phyloP scores from a whole-genome alignment of 1,284 basidiomycete species.

The Sanghuangporus baumii region DNA sequence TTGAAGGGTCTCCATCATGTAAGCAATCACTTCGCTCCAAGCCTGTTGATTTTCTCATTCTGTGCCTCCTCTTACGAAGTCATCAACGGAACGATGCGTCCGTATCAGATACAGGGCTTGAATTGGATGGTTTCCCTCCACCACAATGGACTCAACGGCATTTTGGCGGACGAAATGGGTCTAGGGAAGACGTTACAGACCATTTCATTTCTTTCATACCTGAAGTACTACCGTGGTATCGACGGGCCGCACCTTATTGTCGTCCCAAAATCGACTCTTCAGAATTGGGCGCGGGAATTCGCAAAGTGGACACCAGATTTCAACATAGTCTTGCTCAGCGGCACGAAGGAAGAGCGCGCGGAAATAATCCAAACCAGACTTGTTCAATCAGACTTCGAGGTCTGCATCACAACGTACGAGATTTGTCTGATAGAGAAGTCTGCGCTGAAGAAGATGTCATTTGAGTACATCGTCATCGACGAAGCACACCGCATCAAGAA shows the following conservation, averaged over 20 bases:
- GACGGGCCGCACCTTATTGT: conserved; percentile 89
- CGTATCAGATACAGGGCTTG: conserved; percentile 93
- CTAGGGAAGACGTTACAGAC: conserved; percentile 98
- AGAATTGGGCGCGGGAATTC: conserved; percentile 97
- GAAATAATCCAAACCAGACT: conserved; percentile 77
- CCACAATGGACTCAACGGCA: conserved; percentile 91
- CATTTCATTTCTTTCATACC: conserved; percentile 94
- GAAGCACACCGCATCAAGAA: conserved; percentile 99
- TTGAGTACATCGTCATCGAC: conserved; percentile 98
- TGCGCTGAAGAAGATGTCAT: conserved; percentile 89
- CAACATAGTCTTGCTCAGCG: conserved; percentile 77
- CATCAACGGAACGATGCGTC: conserved; percentile 86
- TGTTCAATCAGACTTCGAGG: conserved; percentile 87
- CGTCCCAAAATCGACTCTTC: conserved; percentile 95
- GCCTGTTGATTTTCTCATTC: not conserved
- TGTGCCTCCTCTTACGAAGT: conserved; percentile 37
- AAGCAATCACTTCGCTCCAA: conserved; percentile 26
- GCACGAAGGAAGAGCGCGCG: conserved; percentile 85
- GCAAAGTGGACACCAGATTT: conserved; percentile 90
- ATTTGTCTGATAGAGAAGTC: conserved; percentile 95
- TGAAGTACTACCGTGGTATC: conserved; percentile 79
- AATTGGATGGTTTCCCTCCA: conserved; percentile 97
- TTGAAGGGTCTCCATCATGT: conserved; percentile 91
- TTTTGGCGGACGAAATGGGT: conserved; percentile 95
- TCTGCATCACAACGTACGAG: conserved; percentile 96